Base-by-base conservation (phyloP, 495 filamentous ascomycete species). In the Daldinia vernicosa region DNA sequence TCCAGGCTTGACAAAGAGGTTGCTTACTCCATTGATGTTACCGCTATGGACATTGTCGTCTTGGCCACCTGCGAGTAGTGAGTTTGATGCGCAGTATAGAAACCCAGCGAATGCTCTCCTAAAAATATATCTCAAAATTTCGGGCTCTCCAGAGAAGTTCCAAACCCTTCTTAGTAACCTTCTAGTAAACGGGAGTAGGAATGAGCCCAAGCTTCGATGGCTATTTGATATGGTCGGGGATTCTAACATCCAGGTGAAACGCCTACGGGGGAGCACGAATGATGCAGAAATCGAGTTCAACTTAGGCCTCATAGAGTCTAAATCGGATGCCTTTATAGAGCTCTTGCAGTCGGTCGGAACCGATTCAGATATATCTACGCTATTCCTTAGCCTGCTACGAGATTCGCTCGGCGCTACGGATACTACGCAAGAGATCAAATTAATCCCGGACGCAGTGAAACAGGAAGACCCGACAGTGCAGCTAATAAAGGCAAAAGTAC, bases 41-140 rank as follows among this genome's bases (percentile, higher is more conserved):
- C 85, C 89, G 0, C 79, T 94, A 1, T 94, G 91, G 92, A 86
- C 88, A 2, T 74, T 94, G 33, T 78, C 85, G 19, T 86, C 84
- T 14, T 92, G 87, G 79, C 75, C 84, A 2, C 67, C 70, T 24
- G 54, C 68, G 5, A 66, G 37, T 9, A 24, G 67, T 4, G 64
- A 70, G 6, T 55, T 75, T 6, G 74, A 76, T 11, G 74, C 78
- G 12, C 72, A 74, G 22, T 80, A 82, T 54, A 77, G 80, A 62
- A 63, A 59, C 50, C 79, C 80, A 0, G 82, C 84, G 1, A 67
- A 60, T 32, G 70, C 79, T n/a, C 73, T 87, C 2, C 67, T 88
- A 11, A 77, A 80, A 57, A 82, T 80, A 12, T 80, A 78, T 37
- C 63, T 87, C 6, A 85, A 79, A 51, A 70, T 90, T 35, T 76